Conservation (phyloP, 2,329 filamentous ascomycete species). For the Trichoderma sp. region DNA sequence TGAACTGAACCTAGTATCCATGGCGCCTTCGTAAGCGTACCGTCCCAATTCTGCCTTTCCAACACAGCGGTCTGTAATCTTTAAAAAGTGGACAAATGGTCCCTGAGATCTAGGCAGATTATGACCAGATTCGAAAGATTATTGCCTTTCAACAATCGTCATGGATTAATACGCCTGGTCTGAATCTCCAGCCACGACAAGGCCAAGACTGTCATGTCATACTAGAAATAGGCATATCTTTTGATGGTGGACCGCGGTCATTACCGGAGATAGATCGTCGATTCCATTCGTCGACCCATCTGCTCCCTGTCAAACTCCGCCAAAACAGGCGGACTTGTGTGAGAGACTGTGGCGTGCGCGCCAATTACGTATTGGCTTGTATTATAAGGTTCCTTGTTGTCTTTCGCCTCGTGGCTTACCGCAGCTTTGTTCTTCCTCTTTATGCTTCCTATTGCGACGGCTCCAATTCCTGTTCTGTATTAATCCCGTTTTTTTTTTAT, state of each 20-base stretch:
- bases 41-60: not conserved
- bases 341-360: not conserved
- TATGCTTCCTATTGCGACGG: not conserved
- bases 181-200: not conserved
- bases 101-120: not conserved
- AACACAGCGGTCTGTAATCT: not conserved
- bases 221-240: not conserved
- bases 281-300: not conserved
- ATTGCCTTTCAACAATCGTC: not conserved
- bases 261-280: constrained; percentile 4
- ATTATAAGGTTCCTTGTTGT: not conserved
- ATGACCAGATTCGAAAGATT: not conserved
- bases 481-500: not conserved
- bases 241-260: not conserved
- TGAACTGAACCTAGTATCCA: not conserved
- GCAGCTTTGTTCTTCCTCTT: not conserved
- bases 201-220: not conserved
- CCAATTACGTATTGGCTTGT: not conserved
- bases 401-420: not conserved
- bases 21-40: not conserved
- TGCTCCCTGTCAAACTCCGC: not conserved
- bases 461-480: not conserved
- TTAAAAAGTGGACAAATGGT: not conserved
- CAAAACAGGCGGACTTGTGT: not conserved
- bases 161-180: not conserved